Percentiles rank a stretch among this genome's conserved stretches.
Conservation (phyloP, 2,329 filamentous ascomycete species). For the Alternaria tenuissima region DNA sequence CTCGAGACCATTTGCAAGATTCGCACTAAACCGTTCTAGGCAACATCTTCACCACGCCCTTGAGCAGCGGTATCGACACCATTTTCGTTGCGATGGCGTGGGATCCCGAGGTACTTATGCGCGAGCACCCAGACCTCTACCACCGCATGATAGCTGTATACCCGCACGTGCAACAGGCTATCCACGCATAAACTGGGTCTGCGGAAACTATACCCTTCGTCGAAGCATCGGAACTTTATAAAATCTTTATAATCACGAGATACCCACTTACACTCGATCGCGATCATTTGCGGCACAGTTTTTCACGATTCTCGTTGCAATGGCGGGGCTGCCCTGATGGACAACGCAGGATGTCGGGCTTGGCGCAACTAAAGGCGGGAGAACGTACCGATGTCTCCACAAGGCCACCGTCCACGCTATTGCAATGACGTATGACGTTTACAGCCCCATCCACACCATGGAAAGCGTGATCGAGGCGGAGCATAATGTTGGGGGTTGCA, state of each 20-base stretch:
- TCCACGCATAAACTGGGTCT: slow-evolving; percentile 61
- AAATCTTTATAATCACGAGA: slow-evolving; percentile 14
- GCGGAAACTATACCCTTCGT: not conserved
- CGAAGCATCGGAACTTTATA: not conserved
- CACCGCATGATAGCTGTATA: slow-evolving; percentile 81
- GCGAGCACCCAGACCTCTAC: slow-evolving; percentile 84
- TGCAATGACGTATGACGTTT: slow-evolving; percentile 35
- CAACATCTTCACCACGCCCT: slow-evolving; percentile 87
- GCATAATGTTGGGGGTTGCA: slow-evolving; percentile 15
- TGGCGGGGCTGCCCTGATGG: slow-evolving; percentile 23
- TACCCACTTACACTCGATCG: slow-evolving; percentile 16
- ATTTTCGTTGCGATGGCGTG: slow-evolving; percentile 83
- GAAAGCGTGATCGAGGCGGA: slow-evolving; percentile 18
- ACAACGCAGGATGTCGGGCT: slow-evolving; percentile 26
- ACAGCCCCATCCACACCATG: slow-evolving; percentile 9
- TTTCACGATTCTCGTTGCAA: slow-evolving; percentile 20
- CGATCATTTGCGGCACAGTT: slow-evolving; percentile 12
- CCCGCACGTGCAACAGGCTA: slow-evolving; percentile 80
- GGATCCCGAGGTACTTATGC: slow-evolving; percentile 76
- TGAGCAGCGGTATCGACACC: slow-evolving; percentile 88
- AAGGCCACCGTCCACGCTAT: slow-evolving; percentile 23
- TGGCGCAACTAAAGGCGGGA: slow-evolving; percentile 36
- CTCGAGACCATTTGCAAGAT: not conserved
- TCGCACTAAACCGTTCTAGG: slow-evolving; percentile 38
- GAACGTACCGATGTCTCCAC: slow-evolving; percentile 21